Percentiles rank a stretch among this genome's conserved stretches.
Conservation (phyloP, 2,329 filamentous ascomycete genomes). For the Aspergillus thermomutatus region DNA sequence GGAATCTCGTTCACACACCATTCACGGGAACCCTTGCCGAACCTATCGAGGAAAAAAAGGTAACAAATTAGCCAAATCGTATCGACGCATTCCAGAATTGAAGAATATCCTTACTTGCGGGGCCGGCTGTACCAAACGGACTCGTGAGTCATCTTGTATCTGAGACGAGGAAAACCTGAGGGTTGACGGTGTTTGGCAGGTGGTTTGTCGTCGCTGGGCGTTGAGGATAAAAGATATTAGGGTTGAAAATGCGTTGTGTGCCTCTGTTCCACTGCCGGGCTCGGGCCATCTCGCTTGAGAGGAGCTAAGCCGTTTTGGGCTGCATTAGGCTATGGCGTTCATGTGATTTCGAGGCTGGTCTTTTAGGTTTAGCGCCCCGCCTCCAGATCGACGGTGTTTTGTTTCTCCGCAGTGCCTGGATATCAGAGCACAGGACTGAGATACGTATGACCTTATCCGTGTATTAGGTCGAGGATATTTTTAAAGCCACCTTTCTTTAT, state of each 20-base stretch:
- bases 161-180: constrained; percentile 26
- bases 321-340: background rate
- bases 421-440: background rate
- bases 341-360: constrained; percentile 8
- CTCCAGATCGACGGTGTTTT: constrained; percentile 1
- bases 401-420: constrained; percentile 9
- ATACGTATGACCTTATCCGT: background rate
- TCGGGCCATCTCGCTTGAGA: constrained; percentile 32
- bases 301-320: constrained; percentile 23
- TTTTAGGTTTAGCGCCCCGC: constrained; percentile 1
- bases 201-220: constrained; percentile 34
- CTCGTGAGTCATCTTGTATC: constrained; percentile 78
- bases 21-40: constrained; percentile 87
- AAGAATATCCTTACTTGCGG: constrained; percentile 62
- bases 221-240: constrained; percentile 27
- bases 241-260: constrained; percentile 36
- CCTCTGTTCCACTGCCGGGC: constrained; percentile 19
- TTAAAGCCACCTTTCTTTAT: background rate
- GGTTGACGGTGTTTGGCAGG: constrained; percentile 35
- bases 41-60: constrained; percentile 22
- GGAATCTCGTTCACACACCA: constrained; percentile 64
- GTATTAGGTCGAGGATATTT: background rate
- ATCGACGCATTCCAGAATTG: background rate
- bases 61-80: constrained; percentile 18
- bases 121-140: constrained; percentile 99